Percentiles rank a stretch among this genome's conserved stretches.
Evolutionary conservation across 345 rosid genomes (phyloP).

Genomic region (Salix koriyanagi): DNA sequence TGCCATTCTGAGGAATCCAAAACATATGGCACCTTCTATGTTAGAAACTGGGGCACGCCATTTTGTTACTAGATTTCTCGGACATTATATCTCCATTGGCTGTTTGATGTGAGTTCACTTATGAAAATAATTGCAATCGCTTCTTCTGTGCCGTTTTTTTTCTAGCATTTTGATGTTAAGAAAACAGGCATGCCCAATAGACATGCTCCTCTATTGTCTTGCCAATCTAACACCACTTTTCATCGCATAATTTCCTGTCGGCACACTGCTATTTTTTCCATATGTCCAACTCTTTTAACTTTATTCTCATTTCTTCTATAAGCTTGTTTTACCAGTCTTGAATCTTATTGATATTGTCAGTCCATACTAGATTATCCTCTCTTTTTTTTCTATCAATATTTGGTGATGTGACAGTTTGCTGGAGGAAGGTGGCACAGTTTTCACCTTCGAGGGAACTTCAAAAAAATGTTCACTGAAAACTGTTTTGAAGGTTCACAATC

Average conservation of each 20-base stretch:
- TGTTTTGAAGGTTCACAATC: constrained; percentile 55
- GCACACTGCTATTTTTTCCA: neutral
- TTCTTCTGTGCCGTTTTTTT: neutral
- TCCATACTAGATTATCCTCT: neutral
- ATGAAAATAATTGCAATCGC: neutral
- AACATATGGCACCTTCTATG: constrained; percentile 62
- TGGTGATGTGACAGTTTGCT: constrained; percentile 34
- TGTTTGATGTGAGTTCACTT: constrained; percentile 50
- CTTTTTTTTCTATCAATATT: neutral
- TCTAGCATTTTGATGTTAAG: neutral
- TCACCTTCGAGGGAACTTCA: constrained; percentile 47
- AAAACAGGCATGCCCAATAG: no score
- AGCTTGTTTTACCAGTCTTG: neutral
- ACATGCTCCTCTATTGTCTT: no score
- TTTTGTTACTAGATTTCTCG: constrained; percentile 57
- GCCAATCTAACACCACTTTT: no score
- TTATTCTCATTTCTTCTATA: neutral
- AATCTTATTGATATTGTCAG: neutral
- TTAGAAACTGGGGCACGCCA: constrained; percentile 58
- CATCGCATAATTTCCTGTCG: neutral
- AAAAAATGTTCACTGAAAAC: constrained; percentile 40
- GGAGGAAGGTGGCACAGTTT: constrained; percentile 77
- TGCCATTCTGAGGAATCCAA: constrained; percentile 36
- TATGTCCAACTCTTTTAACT: neutral
- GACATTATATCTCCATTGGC: constrained; percentile 51